Conservation (phyloP, 164 flowering plant genomes). For the Annona squamosa region DNA sequence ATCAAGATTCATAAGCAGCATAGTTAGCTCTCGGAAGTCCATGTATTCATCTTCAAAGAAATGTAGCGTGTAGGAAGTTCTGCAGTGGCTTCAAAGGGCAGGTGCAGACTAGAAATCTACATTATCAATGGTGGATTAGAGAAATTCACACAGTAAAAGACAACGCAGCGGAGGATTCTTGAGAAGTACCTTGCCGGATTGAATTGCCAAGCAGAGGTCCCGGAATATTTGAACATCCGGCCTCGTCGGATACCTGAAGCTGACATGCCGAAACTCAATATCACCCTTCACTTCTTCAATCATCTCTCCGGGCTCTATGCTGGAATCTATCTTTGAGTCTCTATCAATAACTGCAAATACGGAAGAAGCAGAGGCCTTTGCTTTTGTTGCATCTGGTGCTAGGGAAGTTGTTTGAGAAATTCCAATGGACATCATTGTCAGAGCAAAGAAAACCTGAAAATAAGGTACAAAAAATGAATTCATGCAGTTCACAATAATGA, state of each 20-base stretch:
- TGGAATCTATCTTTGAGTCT: slow-evolving; percentile 39
- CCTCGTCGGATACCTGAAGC: slow-evolving; percentile 47
- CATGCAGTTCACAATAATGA: background rate
- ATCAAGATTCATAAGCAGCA: background rate
- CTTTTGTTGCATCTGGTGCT: slow-evolving; percentile 37
- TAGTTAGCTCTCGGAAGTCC: background rate
- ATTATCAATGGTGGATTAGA: background rate
- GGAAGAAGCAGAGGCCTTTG: slow-evolving; percentile 34
- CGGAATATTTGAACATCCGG: slow-evolving; percentile 35
- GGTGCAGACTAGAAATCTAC: too few relatives aligned
- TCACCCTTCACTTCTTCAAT: slow-evolving; percentile 37
- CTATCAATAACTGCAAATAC: slow-evolving; percentile 39
- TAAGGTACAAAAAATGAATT: slow-evolving; percentile 1
- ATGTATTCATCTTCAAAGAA: background rate
- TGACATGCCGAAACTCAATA: slow-evolving; percentile 38
- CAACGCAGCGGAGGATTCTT: background rate
- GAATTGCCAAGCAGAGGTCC: slow-evolving; percentile 36
- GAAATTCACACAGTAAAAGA: background rate
- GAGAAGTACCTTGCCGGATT: slow-evolving; percentile 35
- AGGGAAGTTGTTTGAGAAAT: slow-evolving; percentile 35
- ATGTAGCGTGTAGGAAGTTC: background rate
- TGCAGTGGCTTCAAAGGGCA: background rate
- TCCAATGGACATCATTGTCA: slow-evolving; percentile 34
- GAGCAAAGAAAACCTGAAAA: slow-evolving; percentile 47
- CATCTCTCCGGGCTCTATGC: slow-evolving; percentile 30